Conservation (phyloP, 495 filamentous ascomycete species). For the Penicillium parvum region DNA sequence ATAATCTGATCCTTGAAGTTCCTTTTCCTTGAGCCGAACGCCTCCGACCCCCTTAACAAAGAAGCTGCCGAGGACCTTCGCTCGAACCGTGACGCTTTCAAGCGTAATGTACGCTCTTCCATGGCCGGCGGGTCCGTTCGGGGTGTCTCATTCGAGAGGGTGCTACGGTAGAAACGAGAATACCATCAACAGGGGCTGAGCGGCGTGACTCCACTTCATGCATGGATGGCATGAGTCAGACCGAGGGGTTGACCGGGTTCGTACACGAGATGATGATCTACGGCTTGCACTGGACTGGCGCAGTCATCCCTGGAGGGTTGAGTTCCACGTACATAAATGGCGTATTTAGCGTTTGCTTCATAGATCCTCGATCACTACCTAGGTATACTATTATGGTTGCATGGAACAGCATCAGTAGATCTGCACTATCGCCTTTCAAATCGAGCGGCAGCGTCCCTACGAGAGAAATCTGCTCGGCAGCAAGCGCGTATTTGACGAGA, state of each 20-base stretch:
- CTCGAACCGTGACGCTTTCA: conserved; percentile 77
- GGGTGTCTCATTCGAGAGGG: conserved; percentile 68
- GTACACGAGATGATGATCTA: conserved; percentile 15
- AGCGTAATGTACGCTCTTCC: conserved; percentile 75
- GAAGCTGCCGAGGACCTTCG: conserved; percentile 93
- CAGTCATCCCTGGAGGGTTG: background rate
- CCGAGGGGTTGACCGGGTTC: background rate
- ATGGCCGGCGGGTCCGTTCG: conserved; percentile 82
- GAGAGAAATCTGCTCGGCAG: no score
- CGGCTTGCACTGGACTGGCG: conserved; percentile 10
- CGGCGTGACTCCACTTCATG: background rate
- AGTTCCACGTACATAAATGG: conserved; percentile 25
- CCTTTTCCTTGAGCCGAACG: conserved; percentile 95
- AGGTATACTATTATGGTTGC: no score
- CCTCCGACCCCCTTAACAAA: conserved; percentile 95
- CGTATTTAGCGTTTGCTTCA: conserved; percentile 28
- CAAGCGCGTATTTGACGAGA: no score
- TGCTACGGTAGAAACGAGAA: conserved; percentile 44
- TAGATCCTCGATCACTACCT: conserved; percentile 16
- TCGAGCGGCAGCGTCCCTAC: no score
- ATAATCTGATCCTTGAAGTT: conserved; percentile 51
- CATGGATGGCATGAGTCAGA: conserved; percentile 12
- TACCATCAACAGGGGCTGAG: background rate
- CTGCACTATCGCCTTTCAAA: no score
- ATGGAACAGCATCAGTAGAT: no score